Base-by-base conservation (phyloP, 1,284 basidiomycete genomes). In the Meira miltonrushii region DNA sequence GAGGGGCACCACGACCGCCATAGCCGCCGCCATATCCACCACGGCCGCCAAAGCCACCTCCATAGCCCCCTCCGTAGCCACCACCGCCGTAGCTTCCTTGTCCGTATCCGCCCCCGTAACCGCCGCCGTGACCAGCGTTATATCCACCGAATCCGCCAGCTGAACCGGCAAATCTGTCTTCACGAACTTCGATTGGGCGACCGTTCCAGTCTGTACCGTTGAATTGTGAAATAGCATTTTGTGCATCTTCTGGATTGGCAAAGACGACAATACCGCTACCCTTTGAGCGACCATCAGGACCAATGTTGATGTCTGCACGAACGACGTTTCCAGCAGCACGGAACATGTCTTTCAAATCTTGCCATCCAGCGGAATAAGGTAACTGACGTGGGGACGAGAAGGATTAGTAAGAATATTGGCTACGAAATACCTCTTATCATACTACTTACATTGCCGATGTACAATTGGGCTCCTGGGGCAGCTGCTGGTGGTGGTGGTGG, bases 271-370 rank as follows among this genome's bases (percentile, higher is more conserved):
- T 96, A n/a, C 77, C 79, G 1, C 71, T 74, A 11, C 93, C 93
- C 79, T 94, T 95, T 37, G 92, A 89, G 15, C 88, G 85, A 15
- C 94, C 94, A 79, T 97, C 92, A 17, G 86, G 86, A 60, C 87
- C 88, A 69, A 92, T 88, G 72, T 92, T 92, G 71, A 96, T 88
- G 78, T 98, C 93, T 58, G 94, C 92, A 41, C 93, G 86, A 62
- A 95, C 85, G 70, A 96, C 92, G 74, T 89, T 90, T 25, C 94
- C 93, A 41, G 93, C 90, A 37, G 89, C 86, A 57, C 93, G 86
- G 86, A 97, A 96, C 37, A 97, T 82, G 78, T 97, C 93, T 79
- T 97, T 98, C 60, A 98, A 83, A 78, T 98, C 94, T 79, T 98
- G 94, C 94, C 94, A 98, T 41, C 91, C 91, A 37, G 92, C 92